Evolutionary conservation across 2,329 filamentous ascomycete species (phyloP).

Genomic region (Colletotrichum truncatum): DNA sequence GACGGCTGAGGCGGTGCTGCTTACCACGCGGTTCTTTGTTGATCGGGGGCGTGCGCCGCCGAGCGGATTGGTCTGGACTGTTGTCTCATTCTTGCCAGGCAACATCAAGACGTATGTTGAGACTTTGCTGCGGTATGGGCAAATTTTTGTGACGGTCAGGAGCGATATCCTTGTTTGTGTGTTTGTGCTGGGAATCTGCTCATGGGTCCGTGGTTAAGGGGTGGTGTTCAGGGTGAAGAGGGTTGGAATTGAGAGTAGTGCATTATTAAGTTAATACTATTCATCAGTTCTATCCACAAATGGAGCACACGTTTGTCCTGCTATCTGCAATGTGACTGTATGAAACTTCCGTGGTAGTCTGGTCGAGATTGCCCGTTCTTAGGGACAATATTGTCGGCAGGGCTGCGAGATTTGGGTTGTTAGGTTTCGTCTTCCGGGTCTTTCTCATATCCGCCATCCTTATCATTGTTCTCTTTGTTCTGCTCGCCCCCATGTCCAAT

Average conservation of each 20-base stretch:
- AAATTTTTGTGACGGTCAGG: constrained; percentile 77
- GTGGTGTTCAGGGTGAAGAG: neutral
- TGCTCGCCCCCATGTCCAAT: too few species aligned
- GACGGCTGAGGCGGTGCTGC: constrained; percentile 77
- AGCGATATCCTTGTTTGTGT: constrained; percentile 79
- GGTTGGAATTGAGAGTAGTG: neutral
- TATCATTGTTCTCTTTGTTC: too few species aligned
- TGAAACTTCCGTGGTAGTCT: too few species aligned
- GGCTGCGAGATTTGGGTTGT: too few species aligned
- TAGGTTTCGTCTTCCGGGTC: too few species aligned
- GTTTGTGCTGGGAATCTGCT: constrained; percentile 74
- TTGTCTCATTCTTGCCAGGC: constrained; percentile 72
- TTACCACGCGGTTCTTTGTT: constrained; percentile 76
- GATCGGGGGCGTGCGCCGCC: constrained; percentile 68
- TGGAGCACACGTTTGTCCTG: too few species aligned
- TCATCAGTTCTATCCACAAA: neutral
- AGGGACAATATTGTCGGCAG: too few species aligned
- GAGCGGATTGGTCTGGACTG: constrained; percentile 69
- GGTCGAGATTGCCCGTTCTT: too few species aligned
- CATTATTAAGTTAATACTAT: neutral
- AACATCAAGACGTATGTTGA: constrained; percentile 70
- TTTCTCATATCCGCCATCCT: too few species aligned
- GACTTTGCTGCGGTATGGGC: constrained; percentile 70
- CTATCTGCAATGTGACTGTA: too few species aligned
- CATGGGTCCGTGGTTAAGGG: constrained; percentile 49